These are phyloP conservation scores for Vitis rupestris DNA, from an alignment of 164 flowering plant species.

Conservation along the genomic window DNA sequence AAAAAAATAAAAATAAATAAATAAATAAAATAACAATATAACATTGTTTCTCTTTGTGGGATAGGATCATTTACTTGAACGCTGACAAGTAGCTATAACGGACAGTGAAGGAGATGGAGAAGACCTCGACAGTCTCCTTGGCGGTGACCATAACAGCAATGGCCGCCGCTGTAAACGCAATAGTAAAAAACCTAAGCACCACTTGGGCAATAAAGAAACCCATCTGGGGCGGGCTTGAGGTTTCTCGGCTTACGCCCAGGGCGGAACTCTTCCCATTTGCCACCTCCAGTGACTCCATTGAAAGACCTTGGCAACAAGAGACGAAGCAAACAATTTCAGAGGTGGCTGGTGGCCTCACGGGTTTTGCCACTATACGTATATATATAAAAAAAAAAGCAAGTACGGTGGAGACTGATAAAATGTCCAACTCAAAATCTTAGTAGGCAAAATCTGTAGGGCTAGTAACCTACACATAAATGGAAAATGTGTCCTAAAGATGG, in stretches of 20 bases:
- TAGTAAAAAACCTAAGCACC: slow-evolving; percentile 34
- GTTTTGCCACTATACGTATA: too few relatives aligned
- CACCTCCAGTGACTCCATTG: not conserved
- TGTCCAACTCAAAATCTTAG: too few relatives aligned
- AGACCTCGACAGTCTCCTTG: slow-evolving; percentile 20
- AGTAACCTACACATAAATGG: too few relatives aligned
- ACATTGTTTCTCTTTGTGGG: too few relatives aligned
- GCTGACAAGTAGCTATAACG: slow-evolving; percentile 42
- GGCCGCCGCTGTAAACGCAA: slow-evolving; percentile 30
- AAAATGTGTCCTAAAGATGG: too few relatives aligned
- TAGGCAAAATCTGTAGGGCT: too few relatives aligned
- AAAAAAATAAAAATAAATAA: not conserved
- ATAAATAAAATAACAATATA: not conserved
- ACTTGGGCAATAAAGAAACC: slow-evolving; percentile 30
- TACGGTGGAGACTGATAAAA: too few relatives aligned
- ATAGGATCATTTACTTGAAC: slow-evolving; percentile 28
- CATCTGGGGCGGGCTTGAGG: slow-evolving; percentile 2
- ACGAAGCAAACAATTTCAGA: too few relatives aligned
- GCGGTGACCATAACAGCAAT: slow-evolving; percentile 36
- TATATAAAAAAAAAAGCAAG: too few relatives aligned
- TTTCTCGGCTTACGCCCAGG: too few relatives aligned
- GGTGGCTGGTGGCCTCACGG: too few relatives aligned
- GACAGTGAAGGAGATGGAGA: slow-evolving; percentile 32
- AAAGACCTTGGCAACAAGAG: not conserved
- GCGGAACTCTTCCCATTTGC: not conserved